These are phyloP conservation scores for Termitomyces eurrhizus DNA, from an alignment of 768 basidiomycete species.

Conservation along the genomic window DNA sequence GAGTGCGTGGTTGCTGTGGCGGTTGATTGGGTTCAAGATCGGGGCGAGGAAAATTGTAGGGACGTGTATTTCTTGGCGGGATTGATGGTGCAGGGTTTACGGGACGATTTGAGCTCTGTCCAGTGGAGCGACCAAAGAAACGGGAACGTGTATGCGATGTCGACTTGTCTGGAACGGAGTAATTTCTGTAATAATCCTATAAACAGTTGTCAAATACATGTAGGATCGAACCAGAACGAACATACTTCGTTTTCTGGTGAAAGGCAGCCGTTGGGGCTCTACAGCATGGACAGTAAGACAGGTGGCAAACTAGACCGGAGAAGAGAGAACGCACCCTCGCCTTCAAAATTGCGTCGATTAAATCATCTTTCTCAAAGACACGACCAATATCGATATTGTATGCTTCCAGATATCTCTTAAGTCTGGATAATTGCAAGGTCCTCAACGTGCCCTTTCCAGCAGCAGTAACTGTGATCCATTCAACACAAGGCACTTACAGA, in stretches of 20 bases:
- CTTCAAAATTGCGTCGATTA: slow-evolving; percentile 60
- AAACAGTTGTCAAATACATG: neutral
- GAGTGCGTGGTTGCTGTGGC: slow-evolving; percentile 22
- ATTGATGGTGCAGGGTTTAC: slow-evolving; percentile 30
- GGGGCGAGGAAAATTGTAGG: slow-evolving; percentile 51
- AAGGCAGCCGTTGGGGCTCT: slow-evolving; percentile 65
- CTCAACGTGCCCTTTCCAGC: slow-evolving; percentile 55
- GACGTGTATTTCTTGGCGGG: slow-evolving; percentile 22
- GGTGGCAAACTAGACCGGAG: neutral
- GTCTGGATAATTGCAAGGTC: slow-evolving; percentile 49
- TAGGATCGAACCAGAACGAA: neutral
- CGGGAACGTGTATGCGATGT: slow-evolving; percentile 32
- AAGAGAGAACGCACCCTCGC: slow-evolving; percentile 42
- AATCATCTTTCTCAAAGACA: slow-evolving; percentile 74
- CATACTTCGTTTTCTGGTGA: slow-evolving; percentile 53
- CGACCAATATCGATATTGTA: slow-evolving; percentile 63
- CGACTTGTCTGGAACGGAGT: slow-evolving; percentile 54
- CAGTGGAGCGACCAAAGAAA: slow-evolving; percentile 42
- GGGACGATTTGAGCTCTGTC: slow-evolving; percentile 22
- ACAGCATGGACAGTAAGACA: neutral
- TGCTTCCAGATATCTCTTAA: slow-evolving; percentile 66
- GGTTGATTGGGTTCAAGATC: slow-evolving; percentile 51
- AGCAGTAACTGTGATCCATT: slow-evolving; percentile 56
- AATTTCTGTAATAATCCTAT: slow-evolving; percentile 55
- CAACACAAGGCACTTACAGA: slow-evolving; percentile 4